Base-by-base conservation (phyloP, 495 filamentous ascomycete genomes). In the Opeltia flavorubescens region DNA sequence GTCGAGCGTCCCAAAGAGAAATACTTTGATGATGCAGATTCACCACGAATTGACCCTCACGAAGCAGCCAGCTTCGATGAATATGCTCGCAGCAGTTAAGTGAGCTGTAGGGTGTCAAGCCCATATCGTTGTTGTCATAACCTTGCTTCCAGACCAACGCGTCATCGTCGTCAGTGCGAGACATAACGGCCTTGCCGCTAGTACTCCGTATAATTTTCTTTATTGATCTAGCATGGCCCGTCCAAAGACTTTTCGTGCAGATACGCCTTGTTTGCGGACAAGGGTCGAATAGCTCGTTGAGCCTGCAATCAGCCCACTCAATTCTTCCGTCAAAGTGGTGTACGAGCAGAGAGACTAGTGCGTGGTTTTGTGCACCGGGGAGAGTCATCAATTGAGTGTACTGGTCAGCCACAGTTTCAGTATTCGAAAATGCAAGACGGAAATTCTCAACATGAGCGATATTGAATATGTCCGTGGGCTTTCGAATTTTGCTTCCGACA, bases 321-420 rank as follows among this genome's bases (percentile, higher is more conserved):
- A 96, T 75, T 36, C 75, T 75, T 40, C 89, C 89, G 50, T 94
- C 86, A 54, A 94, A 94, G 54, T 81, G 77, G 58, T 96, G 89
- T 12, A 85, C 67, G 6, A 99, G 66, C n/a, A 96, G 58, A 34
- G 78, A 78, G 29, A 96, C 66, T 29, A 77, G 69, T 20, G 78
- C 78, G 3, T 68, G 71, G 5, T 69, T 59, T 23, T 68, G 63
- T 46, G 75, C 73, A 50, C 64, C 68, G 27, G 80, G 83, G 58
- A 93, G 94, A 39, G 71, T 77, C 52, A 80, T 70, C 40, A 89
- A 77, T 54, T 82, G 83, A 12, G 83, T 74, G 63, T 89, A 76
- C 47, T 77, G 67, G 12, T 75, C 68, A 11, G 67, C 53, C 0
- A 56, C 52, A 2, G 58, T 50, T 5, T 65, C 46, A 5, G 61